Evolutionary conservation across 306 rosid species (phyloP).

Genomic region (Coriaria nepalensis): DNA sequence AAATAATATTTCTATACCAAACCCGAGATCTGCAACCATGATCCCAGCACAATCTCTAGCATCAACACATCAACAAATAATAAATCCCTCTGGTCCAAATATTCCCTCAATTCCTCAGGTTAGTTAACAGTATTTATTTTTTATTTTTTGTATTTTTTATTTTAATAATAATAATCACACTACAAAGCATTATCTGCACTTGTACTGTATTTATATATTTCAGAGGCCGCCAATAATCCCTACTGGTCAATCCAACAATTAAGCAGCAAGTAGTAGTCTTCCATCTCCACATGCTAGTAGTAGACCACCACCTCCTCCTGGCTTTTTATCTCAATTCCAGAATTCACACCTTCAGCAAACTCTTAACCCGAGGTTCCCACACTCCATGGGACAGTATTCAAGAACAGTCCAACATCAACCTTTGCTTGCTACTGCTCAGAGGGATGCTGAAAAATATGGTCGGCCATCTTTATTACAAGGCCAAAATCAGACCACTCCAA

Average conservation of each 20-base stretch:
- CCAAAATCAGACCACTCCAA: conserved; percentile 30
- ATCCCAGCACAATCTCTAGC: conserved; percentile 39
- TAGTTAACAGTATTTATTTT: conserved; percentile 23
- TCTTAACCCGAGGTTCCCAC: conserved; percentile 25
- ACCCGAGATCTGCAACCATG: conserved; percentile 28
- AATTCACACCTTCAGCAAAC: conserved; percentile 56
- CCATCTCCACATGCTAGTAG: no score
- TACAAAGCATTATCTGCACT: no score
- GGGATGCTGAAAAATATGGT: no score
- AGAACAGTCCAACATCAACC: background rate
- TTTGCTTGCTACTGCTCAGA: no score
- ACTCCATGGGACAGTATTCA: conserved; percentile 16
- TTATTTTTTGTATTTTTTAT: background rate
- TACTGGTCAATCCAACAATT: conserved; percentile 5
- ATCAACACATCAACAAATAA: conserved; percentile 29
- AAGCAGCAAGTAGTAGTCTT: no score
- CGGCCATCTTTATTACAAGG: conserved; percentile 16
- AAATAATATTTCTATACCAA: conserved; percentile 25
- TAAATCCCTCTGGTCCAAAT: conserved; percentile 23
- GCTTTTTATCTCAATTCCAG: conserved; percentile 13
- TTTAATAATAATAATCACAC: no score
- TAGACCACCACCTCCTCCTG: conserved; percentile 1
- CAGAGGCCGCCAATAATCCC: no score
- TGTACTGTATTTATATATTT: no score
- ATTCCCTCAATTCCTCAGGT: conserved; percentile 35